Evolutionary conservation across 768 basidiomycete species (phyloP).

Genomic region (Bullera alba): DNA sequence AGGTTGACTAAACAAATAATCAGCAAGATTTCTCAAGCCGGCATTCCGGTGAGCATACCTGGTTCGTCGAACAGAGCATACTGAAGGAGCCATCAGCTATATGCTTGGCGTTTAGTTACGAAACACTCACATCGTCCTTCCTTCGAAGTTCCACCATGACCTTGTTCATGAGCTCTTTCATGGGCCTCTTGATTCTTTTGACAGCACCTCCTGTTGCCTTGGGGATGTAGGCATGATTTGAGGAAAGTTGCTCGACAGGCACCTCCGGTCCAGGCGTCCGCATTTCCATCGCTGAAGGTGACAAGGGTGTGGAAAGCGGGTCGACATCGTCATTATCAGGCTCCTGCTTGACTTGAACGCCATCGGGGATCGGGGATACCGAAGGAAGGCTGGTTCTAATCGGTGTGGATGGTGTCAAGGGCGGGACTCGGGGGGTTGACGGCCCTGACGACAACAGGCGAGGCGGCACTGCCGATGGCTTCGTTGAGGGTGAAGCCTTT

Average conservation of each 20-base stretch:
- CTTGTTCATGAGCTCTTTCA: slow-evolving; percentile 37
- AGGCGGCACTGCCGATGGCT: not conserved
- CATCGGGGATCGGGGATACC: not conserved
- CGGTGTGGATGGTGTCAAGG: not conserved
- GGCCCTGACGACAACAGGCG: not conserved
- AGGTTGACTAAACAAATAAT: slow-evolving; percentile 13
- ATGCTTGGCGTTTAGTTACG: not conserved
- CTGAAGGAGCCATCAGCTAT: slow-evolving; percentile 1
- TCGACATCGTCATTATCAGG: not conserved
- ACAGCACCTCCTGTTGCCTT: not conserved
- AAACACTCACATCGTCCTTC: slow-evolving; percentile 33
- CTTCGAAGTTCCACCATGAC: slow-evolving; percentile 35
- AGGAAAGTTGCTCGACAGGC: not conserved
- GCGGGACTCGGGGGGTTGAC: not conserved
- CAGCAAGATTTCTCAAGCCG: not conserved
- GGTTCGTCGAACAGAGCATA: slow-evolving; percentile 42
- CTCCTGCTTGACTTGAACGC: not conserved
- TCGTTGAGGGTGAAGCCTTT: not conserved
- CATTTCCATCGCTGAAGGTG: not conserved
- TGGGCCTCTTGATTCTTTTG: slow-evolving; percentile 34
- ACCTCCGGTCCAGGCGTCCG: not conserved
- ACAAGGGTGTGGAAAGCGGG: not conserved
- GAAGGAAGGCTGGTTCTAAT: not conserved
- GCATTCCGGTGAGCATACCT: slow-evolving; percentile 1
- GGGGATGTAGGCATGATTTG: not conserved